Percentiles rank a stretch among this genome's conserved stretches.
Conservation (phyloP, 78 protist species). For the Guillardia theta region DNA sequence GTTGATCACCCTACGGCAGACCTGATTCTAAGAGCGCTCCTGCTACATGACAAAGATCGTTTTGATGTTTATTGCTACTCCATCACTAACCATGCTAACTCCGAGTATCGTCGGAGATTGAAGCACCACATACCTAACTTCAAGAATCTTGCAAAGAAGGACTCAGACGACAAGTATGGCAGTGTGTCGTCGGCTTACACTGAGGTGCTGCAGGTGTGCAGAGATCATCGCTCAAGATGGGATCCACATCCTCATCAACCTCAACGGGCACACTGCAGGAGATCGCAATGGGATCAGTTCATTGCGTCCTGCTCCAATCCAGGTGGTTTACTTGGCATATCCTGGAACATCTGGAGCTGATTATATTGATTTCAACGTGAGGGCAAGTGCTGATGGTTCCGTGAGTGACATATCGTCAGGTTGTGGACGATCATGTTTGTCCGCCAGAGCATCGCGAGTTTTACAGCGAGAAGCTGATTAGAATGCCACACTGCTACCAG, state of each 20-base stretch:
- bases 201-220: background rate
- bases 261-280: constrained; percentile 47
- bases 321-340: constrained; percentile 10
- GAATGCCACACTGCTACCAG: constrained; percentile 45
- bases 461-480: constrained; percentile 11
- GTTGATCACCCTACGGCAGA: constrained; percentile 26
- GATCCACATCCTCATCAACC: constrained; percentile 30
- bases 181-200: background rate
- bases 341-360: constrained; percentile 25
- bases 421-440: background rate
- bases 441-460: background rate
- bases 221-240: background rate
- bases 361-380: constrained; percentile 1
- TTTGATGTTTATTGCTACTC: background rate
- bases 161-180: background rate
- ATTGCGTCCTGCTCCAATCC: constrained; percentile 2
- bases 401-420: background rate
- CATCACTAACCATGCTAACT: background rate
- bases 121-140: background rate
- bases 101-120: background rate
- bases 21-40: background rate
- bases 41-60: background rate
- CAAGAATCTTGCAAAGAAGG: background rate
- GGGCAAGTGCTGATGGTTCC: background rate
- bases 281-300: constrained; percentile 41